Evolutionary conservation across 352 stramenopile species (phyloP).

Genomic region (Globisporangium abappressorium): DNA sequence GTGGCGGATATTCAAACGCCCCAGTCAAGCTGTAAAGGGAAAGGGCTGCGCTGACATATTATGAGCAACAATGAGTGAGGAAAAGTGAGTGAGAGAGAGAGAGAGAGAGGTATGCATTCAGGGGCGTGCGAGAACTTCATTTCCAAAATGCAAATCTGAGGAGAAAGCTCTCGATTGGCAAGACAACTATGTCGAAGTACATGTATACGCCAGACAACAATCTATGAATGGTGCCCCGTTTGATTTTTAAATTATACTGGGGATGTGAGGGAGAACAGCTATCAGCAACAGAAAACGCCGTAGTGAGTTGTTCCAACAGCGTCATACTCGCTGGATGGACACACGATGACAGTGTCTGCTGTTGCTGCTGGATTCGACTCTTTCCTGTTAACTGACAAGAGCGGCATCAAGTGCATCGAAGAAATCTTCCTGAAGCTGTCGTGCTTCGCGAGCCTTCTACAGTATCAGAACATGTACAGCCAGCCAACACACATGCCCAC

Average conservation of each 20-base stretch:
- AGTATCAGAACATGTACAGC: not conserved
- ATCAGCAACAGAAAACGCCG: not conserved
- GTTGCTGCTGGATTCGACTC: too few relatives aligned
- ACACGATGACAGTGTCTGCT: too few relatives aligned
- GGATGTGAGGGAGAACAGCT: not conserved
- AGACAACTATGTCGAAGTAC: too few relatives aligned
- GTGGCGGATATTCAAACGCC: slow-evolving; percentile 31
- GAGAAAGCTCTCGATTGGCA: too few relatives aligned
- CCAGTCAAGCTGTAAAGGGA: slow-evolving; percentile 37
- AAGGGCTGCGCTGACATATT: not conserved
- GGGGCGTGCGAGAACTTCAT: too few relatives aligned
- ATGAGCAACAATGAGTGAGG: not conserved
- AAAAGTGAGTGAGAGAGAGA: not conserved
- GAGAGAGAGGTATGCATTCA: not conserved
- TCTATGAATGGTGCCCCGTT: not conserved
- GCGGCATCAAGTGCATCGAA: slow-evolving; percentile 55
- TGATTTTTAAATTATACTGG: not conserved
- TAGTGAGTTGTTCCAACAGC: too few relatives aligned
- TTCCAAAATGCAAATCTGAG: too few relatives aligned
- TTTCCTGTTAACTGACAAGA: slow-evolving; percentile 21
- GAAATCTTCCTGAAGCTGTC: slow-evolving; percentile 64
- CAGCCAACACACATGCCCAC: not conserved
- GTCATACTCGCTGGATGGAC: too few relatives aligned
- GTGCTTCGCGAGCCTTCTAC: slow-evolving; percentile 43
- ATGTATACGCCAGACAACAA: not conserved